A percentile compares a stretch with the other conserved stretches of the same genome.
These are phyloP conservation scores for Gracilaria domingensis DNA, from an alignment of 23 red algal species.

Conservation along the genomic window DNA sequence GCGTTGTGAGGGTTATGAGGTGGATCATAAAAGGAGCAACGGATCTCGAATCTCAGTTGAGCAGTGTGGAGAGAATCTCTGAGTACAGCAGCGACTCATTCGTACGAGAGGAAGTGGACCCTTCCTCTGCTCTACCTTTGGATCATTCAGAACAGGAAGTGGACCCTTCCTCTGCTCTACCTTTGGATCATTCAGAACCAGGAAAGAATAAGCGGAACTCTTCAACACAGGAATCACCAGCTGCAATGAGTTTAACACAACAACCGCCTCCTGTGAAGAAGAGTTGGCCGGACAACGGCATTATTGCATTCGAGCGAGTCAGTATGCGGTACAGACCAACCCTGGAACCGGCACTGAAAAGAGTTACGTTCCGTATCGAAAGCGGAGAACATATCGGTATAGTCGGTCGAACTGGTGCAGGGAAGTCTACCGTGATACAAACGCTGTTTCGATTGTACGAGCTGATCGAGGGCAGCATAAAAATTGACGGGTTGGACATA, in stretches of 20 bases:
- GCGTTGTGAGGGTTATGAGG: constrained; percentile 50
- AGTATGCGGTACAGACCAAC: constrained; percentile 87
- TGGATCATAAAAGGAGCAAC: constrained; percentile 43
- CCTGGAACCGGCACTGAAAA: constrained; percentile 78
- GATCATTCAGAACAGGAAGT: constrained; percentile 63
- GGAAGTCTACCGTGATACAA: constrained; percentile 81
- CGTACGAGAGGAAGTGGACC: constrained; percentile 71
- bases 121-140: constrained; percentile 65
- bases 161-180: constrained; percentile 73
- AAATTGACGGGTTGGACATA: constrained; percentile 91
- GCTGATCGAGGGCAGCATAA: constrained; percentile 66
- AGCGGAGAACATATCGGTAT: constrained; percentile 72
- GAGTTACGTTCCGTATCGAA: constrained; percentile 66
- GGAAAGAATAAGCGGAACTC: too few species aligned
- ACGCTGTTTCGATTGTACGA: constrained; percentile 82
- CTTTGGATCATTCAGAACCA: constrained; percentile 49
- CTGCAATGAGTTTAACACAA: background rate
- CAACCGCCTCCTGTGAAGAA: background rate
- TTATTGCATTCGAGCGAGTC: constrained; percentile 78
- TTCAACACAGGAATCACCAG: background rate
- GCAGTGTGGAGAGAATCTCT: background rate
- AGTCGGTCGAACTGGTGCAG: constrained; percentile 93
- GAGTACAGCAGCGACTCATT: constrained; percentile 12
- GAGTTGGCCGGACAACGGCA: constrained; percentile 74
- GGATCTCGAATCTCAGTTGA: constrained; percentile 17